Evolutionary conservation across 768 basidiomycete genomes (phyloP), one percentile per base, ranked within the genome.

Genomic region (Cubamyces sp.): DNA sequence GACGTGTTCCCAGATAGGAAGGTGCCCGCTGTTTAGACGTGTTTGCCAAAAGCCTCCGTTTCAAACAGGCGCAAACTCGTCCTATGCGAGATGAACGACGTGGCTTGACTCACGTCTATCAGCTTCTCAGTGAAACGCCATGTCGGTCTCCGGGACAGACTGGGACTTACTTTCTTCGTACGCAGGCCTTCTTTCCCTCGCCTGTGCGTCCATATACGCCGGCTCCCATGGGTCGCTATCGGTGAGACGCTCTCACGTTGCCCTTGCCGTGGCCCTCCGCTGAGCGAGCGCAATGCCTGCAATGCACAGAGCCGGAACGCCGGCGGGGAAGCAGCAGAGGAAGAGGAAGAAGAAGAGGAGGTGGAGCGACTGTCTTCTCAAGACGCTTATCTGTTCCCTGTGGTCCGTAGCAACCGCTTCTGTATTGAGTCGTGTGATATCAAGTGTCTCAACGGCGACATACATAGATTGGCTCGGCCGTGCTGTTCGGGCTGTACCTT

Each of bases 331-430:
- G 61, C 69, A 12, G 82, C 8, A 18, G 85, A 81, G 0, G 81
- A 82, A 0, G 81, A 82, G 2, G 80, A 87, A 5, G 82, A 87
- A 6, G 90, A 90, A 47, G 84, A 85, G 11, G 65, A 79, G n/a
- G 68, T 77, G 1, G 86, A 87, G 54, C 81, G 84, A 26, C 70
- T 92, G 74, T 85, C 90, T 1, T 80, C 87, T 4, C 75, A 73
- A 34, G 90, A 92, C 60, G 91, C 89, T 21, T 90, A 86, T 84
- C 68, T 90, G 25, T 90, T 92, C 66, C 91, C 91, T 21, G 76
- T 92, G 41, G 89, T 92, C 66, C 70, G 88, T 78, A 18, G 46
- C 49, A 23, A 28, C 34, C 34, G 28, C 41, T 60, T 62, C 37
- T 40, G 14, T 19, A 57, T 37, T 47, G 18, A 47, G 48, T 46